Evolutionary conservation across 768 basidiomycete species (phyloP), one percentile per base, ranked within the genome.

Genomic region (Lentinula sp.): DNA sequence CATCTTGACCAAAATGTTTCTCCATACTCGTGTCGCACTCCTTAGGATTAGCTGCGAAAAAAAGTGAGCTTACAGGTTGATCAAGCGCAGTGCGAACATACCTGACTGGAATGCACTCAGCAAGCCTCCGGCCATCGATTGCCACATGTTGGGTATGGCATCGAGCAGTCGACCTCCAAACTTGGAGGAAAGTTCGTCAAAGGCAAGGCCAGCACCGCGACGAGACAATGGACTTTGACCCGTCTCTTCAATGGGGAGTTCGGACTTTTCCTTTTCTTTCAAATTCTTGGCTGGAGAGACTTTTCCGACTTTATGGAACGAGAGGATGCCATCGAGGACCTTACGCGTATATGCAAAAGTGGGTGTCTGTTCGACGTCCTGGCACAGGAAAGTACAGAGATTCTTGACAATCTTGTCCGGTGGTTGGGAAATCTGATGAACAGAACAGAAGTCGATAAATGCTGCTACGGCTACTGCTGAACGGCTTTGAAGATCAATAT

Each of bases 401-500:
- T 99, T 99, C 76, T 93, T 94, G 64, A 98, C 86, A 60, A 99
- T 93, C 79, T 99, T 99, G 67, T 95, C 93, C 1, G 91, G 90
- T 3, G 96, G 95, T 68, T 95, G 93, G 36, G 81, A 72, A 53
- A 93, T 85, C 49, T 85, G 81, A 70, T 83, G 85, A 67, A 77
- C 77, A 3, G 86, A 81, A 71, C 93, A 97, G 69, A 93, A 92
- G 60, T 88, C 85, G 64, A 98, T 84, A 73, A 99, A 95, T 5
- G 86, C 82, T 4, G 95, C 90, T 15, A 98, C 90, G 0, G 94
- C 87, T 0, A 78, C 78, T 0, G 96, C 96, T 0, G 94, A 93
- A 10, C 96, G 91, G 28, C 77, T 85, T 72, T 99, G 97, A 4
- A 98, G 80, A 67, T 95, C 87, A 36, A 85, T 62, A 65, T 95